phyloP scores from a whole-genome alignment of 129 eudicot genomes.

The Erigeron canadensis region DNA sequence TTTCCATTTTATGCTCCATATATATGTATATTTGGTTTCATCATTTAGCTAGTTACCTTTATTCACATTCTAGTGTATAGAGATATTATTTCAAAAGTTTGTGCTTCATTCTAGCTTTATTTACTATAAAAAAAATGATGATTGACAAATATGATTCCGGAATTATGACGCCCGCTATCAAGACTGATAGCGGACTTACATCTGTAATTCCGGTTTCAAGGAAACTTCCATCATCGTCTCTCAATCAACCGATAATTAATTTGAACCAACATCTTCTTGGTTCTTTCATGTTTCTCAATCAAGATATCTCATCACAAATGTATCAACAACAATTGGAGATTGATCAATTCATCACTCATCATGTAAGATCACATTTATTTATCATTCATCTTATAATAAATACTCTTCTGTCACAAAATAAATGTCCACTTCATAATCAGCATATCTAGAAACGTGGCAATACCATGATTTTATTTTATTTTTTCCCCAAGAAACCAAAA shows the following conservation, averaged over 20 bases:
- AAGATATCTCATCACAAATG: slow-evolving; percentile 20
- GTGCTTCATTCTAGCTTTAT: background rate
- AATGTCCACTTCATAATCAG: background rate
- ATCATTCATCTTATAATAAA: background rate
- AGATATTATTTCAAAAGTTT: too few relatives aligned
- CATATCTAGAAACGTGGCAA: too few relatives aligned
- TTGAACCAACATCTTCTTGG: background rate
- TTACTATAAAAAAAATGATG: background rate
- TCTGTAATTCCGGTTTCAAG: slow-evolving; percentile 13
- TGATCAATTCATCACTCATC: slow-evolving; percentile 21
- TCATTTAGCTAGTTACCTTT: too few relatives aligned
- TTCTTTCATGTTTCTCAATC: background rate
- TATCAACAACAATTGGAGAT: slow-evolving; percentile 31
- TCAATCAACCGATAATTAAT: slow-evolving; percentile 3
- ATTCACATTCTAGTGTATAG: too few relatives aligned
- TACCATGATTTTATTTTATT: too few relatives aligned
- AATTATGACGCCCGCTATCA: background rate
- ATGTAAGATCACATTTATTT: slow-evolving; percentile 10
- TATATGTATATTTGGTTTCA: background rate
- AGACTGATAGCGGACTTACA: slow-evolving; percentile 6
- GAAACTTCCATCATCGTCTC: slow-evolving; percentile 11
- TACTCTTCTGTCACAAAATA: background rate
- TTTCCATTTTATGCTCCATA: slow-evolving; percentile 23
- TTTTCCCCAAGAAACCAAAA: too few relatives aligned
- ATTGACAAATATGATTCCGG: slow-evolving; percentile 12